Base-by-base conservation (phyloP, 2,329 filamentous ascomycete genomes). In the Nigrospora oryzae region DNA sequence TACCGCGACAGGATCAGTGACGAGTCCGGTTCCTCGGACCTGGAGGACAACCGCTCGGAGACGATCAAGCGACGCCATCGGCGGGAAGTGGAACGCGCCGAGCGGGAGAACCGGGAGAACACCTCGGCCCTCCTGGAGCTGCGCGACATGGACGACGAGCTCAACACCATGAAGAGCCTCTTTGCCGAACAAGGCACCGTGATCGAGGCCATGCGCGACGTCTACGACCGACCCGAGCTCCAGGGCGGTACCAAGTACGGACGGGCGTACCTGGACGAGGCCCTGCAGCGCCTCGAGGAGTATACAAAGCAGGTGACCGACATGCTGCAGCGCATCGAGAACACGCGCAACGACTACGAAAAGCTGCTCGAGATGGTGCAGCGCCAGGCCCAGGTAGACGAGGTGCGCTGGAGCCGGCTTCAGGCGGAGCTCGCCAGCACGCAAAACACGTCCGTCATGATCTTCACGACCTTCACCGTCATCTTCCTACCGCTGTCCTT, bases 311-410 rank as follows among this genome's bases (percentile, higher is more conserved):
- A 75, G 46, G 66, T 75, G 1, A 61, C 62, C 3, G 76, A 81
- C 43, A 83, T 84, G 79, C 64, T 74, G 7, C 65, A 70, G 33
- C 67, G 77, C n/a, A 77, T 80, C 1, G 70, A 74, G 12, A 64
- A 66, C 4, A 80, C 79, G 2, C 69, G 79, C 35, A 77, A 75
- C 38, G 79, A 81, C 49, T 83, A 81, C 50, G 78, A 82, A 52
- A 81, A 81, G 50, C 68, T 84, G 5, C 73, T 83, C 12, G 78
- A 83, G 57, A 80, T 84, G 70, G 79, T 81, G 36, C 79, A 83
- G 55, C 77, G 80, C 14, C 79, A 83, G 53, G 79, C 79, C 0
- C 80, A 83, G 53, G 77, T 84, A 2, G 79, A 83, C 53, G 80
- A 84, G 56, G 78, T 81, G 10, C 74, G 78, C 19, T 73, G 81